Conservation (phyloP, 202 grass and related monocot species). For the Schoenoplectus triqueter region DNA sequence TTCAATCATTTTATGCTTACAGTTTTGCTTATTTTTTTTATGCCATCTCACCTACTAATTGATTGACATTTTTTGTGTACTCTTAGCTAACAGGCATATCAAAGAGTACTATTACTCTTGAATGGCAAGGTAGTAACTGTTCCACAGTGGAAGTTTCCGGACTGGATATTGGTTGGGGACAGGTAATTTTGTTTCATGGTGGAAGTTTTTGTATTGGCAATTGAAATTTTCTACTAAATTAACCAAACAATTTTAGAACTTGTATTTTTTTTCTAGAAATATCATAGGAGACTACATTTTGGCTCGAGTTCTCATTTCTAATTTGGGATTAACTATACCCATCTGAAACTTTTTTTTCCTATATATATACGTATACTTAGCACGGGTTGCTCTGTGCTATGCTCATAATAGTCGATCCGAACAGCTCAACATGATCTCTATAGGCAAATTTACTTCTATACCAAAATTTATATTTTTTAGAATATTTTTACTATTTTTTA, state of each 20-base stretch:
- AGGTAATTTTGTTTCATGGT: constrained; percentile 58
- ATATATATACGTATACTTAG: too few species aligned
- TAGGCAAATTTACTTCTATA: too few species aligned
- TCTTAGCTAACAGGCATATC: constrained; percentile 76
- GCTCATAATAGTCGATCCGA: too few species aligned
- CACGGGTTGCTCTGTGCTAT: too few species aligned
- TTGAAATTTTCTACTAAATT: not conserved
- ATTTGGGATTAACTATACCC: not conserved
- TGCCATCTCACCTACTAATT: constrained; percentile 7
- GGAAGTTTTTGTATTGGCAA: not conserved
- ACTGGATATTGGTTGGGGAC: constrained; percentile 92
- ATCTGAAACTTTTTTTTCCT: not conserved
- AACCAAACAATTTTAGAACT: constrained; percentile 4
- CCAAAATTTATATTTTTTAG: too few species aligned
- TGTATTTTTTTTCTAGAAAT: not conserved
- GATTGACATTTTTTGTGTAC: constrained; percentile 20
- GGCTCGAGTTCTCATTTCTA: not conserved
- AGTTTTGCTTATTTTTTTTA: not conserved
- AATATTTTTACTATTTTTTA: too few species aligned
- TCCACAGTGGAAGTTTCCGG: constrained; percentile 96
- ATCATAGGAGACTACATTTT: not conserved
- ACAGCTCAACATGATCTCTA: too few species aligned
- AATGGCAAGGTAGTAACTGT: constrained; percentile 66
- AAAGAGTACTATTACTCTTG: constrained; percentile 62
- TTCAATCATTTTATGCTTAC: constrained; percentile 14